Evolutionary conservation across 2,329 filamentous ascomycete genomes (phyloP).

Genomic region (Septoria petroselini): DNA sequence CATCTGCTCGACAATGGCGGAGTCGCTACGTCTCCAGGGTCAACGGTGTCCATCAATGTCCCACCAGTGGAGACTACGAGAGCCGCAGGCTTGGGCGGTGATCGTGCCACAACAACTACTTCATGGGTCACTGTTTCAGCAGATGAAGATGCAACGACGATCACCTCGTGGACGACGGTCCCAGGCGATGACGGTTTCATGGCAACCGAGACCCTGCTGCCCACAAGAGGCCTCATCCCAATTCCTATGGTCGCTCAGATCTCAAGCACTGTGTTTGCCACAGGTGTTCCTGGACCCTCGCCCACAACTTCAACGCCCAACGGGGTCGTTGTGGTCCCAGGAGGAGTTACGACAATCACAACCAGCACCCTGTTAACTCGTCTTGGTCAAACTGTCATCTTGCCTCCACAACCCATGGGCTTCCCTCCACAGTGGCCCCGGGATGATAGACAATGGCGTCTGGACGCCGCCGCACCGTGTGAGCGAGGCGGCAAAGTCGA

Average conservation of each 20-base stretch:
- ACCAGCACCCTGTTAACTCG: not conserved
- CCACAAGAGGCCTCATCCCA: constrained; percentile 3
- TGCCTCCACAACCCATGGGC: constrained; percentile 2
- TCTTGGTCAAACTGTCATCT: not conserved
- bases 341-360: not conserved
- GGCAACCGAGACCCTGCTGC: not conserved
- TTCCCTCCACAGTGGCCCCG: not conserved
- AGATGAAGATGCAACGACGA: not conserved
- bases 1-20: too few relatives aligned
- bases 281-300: not conserved
- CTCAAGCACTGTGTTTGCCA: not conserved
- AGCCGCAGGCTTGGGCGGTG: too few relatives aligned
- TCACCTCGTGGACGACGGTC: not conserved
- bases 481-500: not conserved
- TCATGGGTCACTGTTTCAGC: too few relatives aligned
- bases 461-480: constrained; percentile 6
- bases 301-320: too few relatives aligned
- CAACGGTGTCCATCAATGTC: too few relatives aligned
- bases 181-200: not conserved
- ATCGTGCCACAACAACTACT: too few relatives aligned
- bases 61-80: too few relatives aligned
- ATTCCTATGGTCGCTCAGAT: not conserved
- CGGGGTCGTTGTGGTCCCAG: not conserved
- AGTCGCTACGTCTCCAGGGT: too few relatives aligned
- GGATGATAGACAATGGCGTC: constrained; percentile 1